Conservation (phyloP, 169 alveolate genomes). For the Fabrea salina region DNA sequence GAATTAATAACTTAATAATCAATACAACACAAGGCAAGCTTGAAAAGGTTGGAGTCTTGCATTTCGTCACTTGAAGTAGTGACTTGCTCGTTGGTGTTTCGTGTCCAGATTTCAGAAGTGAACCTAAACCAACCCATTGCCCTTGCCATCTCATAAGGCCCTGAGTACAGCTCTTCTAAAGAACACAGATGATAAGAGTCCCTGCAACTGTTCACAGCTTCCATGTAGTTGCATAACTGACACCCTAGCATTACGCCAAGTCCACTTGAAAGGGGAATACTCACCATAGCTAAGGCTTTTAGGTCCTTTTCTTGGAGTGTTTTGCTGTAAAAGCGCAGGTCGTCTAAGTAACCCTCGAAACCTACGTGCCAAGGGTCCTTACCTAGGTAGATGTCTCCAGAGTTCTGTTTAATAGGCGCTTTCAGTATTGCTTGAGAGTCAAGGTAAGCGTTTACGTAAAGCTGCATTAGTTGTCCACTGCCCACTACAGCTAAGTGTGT, state of each 20-base stretch:
- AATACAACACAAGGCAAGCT: slow-evolving; percentile 30
- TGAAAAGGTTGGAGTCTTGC: slow-evolving; percentile 38
- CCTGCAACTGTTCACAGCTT: slow-evolving; percentile 23
- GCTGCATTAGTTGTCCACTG: slow-evolving; percentile 25
- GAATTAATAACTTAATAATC: slow-evolving; percentile 28
- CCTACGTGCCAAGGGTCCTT: slow-evolving; percentile 37
- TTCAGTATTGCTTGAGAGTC: slow-evolving; percentile 29
- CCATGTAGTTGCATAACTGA: slow-evolving; percentile 25
- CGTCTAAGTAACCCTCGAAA: slow-evolving; percentile 29
- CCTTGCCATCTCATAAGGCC: slow-evolving; percentile 41
- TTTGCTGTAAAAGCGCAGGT: slow-evolving; percentile 9
- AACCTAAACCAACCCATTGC: slow-evolving; percentile 40
- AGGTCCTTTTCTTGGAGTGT: neutral
- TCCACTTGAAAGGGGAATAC: slow-evolving; percentile 12
- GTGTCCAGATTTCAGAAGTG: slow-evolving; percentile 28
- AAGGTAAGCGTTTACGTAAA: slow-evolving; percentile 22
- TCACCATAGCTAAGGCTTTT: neutral
- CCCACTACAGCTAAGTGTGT: slow-evolving; percentile 14
- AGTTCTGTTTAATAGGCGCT: slow-evolving; percentile 10
- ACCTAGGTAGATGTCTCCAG: slow-evolving; percentile 35
- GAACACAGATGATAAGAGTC: slow-evolving; percentile 38
- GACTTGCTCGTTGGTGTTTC: slow-evolving; percentile 20
- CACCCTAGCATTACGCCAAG: slow-evolving; percentile 30
- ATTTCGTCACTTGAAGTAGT: slow-evolving; percentile 32
- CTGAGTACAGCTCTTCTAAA: slow-evolving; percentile 30